Conservation (phyloP, 495 filamentous ascomycete genomes). For the Parmelia sp. region DNA sequence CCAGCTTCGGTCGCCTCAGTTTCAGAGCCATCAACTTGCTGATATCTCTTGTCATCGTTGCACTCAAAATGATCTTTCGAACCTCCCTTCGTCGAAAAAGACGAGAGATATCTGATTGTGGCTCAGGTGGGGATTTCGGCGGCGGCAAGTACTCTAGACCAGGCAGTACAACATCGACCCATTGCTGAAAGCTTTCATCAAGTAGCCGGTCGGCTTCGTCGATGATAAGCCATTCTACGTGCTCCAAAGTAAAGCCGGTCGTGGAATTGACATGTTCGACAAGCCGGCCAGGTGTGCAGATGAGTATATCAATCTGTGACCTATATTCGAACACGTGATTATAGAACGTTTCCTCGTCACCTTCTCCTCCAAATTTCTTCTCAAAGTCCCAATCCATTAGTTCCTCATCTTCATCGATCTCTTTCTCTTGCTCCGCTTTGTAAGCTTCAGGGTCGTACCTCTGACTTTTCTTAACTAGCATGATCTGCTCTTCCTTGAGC, state of each 20-base stretch:
- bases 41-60: slow-evolving; percentile 88
- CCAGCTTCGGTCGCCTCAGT: slow-evolving; percentile 65
- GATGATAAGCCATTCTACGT: slow-evolving; percentile 79
- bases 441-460: slow-evolving; percentile 54
- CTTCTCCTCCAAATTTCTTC: slow-evolving; percentile 39
- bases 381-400: slow-evolving; percentile 41
- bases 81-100: slow-evolving; percentile 34
- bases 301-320: slow-evolving; percentile 78
- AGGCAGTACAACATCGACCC: slow-evolving; percentile 67
- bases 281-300: slow-evolving; percentile 86
- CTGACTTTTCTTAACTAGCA: slow-evolving; percentile 56
- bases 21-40: slow-evolving; percentile 69
- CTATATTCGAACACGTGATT: slow-evolving; percentile 55
- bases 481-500: slow-evolving; percentile 66
- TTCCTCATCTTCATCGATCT: slow-evolving; percentile 42
- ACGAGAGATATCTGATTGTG: slow-evolving; percentile 6
- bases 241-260: slow-evolving; percentile 65
- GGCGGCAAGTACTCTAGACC: slow-evolving; percentile 48
- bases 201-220: slow-evolving; percentile 93
- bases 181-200: slow-evolving; percentile 87
- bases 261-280: slow-evolving; percentile 87
- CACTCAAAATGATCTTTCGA: slow-evolving; percentile 76
- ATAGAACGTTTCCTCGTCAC: slow-evolving; percentile 39
- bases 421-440: slow-evolving; percentile 34
- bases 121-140: slow-evolving; percentile 36